Conservation (phyloP, 2,329 filamentous ascomycete genomes). For the Trichoderma arundinaceum region DNA sequence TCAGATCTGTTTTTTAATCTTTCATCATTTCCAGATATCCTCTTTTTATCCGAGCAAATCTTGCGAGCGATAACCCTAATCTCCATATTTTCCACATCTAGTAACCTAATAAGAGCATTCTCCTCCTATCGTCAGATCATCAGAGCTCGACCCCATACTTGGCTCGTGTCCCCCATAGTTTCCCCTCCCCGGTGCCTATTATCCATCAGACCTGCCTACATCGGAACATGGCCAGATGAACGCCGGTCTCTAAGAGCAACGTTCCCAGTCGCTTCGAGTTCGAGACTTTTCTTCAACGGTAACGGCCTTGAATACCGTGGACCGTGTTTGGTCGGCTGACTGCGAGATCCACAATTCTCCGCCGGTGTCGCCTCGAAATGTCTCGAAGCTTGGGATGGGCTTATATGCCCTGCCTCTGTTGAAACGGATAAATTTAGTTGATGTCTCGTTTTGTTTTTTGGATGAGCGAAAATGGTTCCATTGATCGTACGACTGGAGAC, state of each 20-base stretch:
- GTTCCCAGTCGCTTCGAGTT: background rate
- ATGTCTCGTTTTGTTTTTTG: background rate
- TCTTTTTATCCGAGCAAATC: background rate
- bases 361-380: conserved; percentile 24
- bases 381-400: conserved; percentile 6
- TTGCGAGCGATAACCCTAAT: background rate
- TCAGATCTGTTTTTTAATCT: conserved; percentile 5
- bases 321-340: conserved; percentile 21
- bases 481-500: background rate
- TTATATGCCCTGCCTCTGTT: background rate
- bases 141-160: too few species aligned
- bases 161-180: background rate
- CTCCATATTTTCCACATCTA: background rate
- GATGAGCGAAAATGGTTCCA: too few species aligned
- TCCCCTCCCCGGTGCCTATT: background rate
- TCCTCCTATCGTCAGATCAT: background rate
- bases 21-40: background rate
- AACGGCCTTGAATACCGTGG: background rate
- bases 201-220: conserved; percentile 7
- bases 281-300: conserved; percentile 6
- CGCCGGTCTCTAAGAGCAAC: background rate
- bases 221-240: background rate
- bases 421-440: background rate
- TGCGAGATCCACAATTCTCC: conserved; percentile 23
- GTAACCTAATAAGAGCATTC: background rate